These are phyloP conservation scores for Filosporella fistucella DNA, from an alignment of 495 filamentous ascomycete species.

Conservation along the genomic window DNA sequence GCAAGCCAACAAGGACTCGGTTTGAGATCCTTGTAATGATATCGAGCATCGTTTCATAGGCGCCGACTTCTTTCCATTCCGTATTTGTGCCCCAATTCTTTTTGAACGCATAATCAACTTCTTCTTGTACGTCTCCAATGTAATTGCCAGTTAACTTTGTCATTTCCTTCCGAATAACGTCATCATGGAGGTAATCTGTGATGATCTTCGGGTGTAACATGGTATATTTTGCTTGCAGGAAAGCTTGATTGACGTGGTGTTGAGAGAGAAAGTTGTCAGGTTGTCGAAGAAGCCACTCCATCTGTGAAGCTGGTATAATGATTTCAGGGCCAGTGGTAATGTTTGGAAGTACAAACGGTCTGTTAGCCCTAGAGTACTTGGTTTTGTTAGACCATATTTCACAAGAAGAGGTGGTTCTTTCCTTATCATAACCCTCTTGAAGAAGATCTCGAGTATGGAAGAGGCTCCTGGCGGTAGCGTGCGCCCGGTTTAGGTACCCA, in stretches of 20 bases:
- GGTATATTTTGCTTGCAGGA: slow-evolving; percentile 36
- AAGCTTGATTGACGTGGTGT: slow-evolving; percentile 30
- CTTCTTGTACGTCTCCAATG: slow-evolving; percentile 35
- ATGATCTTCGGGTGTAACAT: slow-evolving; percentile 30
- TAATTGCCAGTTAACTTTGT: slow-evolving; percentile 36
- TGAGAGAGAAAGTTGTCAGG: slow-evolving; percentile 35
- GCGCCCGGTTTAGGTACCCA: background rate
- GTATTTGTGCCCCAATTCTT: slow-evolving; percentile 29
- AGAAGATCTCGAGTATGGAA: slow-evolving; percentile 4
- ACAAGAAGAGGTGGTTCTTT: background rate
- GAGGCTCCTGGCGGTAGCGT: slow-evolving; percentile 4
- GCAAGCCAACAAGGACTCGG: slow-evolving; percentile 38
- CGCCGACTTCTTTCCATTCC: slow-evolving; percentile 30
- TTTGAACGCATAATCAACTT: slow-evolving; percentile 32
- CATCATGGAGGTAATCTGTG: slow-evolving; percentile 30
- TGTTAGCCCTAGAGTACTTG: slow-evolving; percentile 34
- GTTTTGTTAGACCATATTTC: background rate
- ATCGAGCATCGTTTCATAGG: slow-evolving; percentile 34
- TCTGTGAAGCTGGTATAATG: slow-evolving; percentile 34
- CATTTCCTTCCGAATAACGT: slow-evolving; percentile 32
- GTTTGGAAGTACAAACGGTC: slow-evolving; percentile 35
- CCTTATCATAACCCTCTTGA: slow-evolving; percentile 12
- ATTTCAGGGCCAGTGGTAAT: slow-evolving; percentile 36
- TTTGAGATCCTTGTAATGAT: slow-evolving; percentile 38
- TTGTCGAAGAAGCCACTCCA: slow-evolving; percentile 39